Evolutionary conservation across 139 green algal species (phyloP).

Genomic region (Chlorella sp.): DNA sequence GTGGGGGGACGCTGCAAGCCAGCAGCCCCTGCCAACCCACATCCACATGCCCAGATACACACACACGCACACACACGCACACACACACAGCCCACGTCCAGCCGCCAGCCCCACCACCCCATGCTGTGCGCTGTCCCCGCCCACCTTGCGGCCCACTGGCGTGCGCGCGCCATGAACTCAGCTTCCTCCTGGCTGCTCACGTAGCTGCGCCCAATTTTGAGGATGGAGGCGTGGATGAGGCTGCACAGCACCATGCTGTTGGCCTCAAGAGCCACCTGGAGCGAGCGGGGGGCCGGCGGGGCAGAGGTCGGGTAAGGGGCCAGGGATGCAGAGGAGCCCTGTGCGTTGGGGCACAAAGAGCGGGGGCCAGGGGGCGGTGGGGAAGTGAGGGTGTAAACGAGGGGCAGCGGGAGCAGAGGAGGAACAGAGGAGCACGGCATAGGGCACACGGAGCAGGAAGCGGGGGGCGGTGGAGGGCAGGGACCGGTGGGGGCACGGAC

Average conservation of each 20-base stretch:
- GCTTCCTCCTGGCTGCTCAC: constrained; percentile 22
- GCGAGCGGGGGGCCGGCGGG: background rate
- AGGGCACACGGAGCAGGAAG: no score
- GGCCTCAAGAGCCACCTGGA: constrained; percentile 14
- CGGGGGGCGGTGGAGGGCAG: no score
- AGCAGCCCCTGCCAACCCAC: background rate
- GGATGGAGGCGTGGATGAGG: constrained; percentile 25
- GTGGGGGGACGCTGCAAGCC: no score
- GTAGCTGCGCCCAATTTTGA: constrained; percentile 16
- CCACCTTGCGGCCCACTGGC: constrained; percentile 6
- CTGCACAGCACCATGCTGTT: constrained; percentile 22
- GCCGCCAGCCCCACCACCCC: background rate
- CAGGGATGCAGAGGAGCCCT: background rate
- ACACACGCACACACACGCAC: background rate
- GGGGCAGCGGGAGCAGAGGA: no score
- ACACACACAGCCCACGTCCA: background rate
- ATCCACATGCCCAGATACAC: background rate
- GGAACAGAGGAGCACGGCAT: no score
- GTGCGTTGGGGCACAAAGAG: no score
- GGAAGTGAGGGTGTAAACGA: no score
- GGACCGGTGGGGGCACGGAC: no score
- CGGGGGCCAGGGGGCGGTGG: background rate
- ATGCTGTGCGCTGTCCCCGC: background rate
- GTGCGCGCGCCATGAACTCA: constrained; percentile 24
- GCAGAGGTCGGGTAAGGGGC: background rate